Base-by-base conservation (phyloP, 345 rosid species). In the Gossypium raimondii region DNA sequence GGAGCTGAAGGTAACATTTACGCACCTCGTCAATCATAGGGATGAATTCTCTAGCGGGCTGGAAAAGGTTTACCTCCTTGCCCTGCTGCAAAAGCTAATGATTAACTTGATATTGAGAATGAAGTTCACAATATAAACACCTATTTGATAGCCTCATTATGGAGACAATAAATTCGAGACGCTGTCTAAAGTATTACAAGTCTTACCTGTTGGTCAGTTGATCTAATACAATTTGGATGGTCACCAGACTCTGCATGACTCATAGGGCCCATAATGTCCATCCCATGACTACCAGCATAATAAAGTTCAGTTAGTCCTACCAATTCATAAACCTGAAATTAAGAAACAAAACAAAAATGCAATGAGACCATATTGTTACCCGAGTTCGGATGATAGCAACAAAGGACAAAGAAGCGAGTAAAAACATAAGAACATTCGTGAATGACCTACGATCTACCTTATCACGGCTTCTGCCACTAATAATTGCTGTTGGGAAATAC, bases 231-330 rank as follows among this genome's bases (percentile, higher is more conserved):
- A 51, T 79, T 79, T n/a, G 82, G 81, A 67, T 84, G 86, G 81
- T 75, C 85, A 81, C 67, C 74, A 17, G 91, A 85, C 73, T 79
- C 80, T 18, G 78, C 69, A 6, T 72, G 79, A 73, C 57, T 73
- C 27, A 77, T 73, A 58, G 99, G 94, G 22, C 91, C 89, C 89
- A 88, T 85, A 12, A 95, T 93, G 87, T 95, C 99, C 99, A 95
- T 95, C 53, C 98, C 99, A 79, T 95, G 99, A 78, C 99, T 91
- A 79, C 99, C 99, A n/a, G 98, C 99, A 82, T 95, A 95, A 74
- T 84, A 87, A 51, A 93, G 97, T 79, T 95, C 98, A 61, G 89
- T 92, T 85, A 95, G 87, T 85, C 94, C 93, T 81, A 93, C 92
- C 86, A 95, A 82, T 72, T 89, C 81, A 76, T 79, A 91, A 13